Conservation (phyloP, 75 land plant species). For the Pinus albicaulis region DNA sequence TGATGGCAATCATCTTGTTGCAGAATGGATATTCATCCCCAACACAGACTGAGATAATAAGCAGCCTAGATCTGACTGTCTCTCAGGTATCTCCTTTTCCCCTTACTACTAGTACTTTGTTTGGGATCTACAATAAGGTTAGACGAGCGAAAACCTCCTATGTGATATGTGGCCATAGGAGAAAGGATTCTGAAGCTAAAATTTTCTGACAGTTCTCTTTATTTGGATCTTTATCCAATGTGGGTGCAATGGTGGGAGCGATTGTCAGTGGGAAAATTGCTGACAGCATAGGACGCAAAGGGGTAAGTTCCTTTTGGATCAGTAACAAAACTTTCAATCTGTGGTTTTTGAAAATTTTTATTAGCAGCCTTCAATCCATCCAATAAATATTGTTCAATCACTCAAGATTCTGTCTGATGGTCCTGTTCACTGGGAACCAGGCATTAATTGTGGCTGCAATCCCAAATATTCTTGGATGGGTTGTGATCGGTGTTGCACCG, state of each 20-base stretch:
- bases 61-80: conserved; percentile 53
- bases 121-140: neutral
- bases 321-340: neutral
- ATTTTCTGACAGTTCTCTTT: conserved; percentile 45
- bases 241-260: conserved; percentile 78
- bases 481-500: neutral
- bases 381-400: neutral
- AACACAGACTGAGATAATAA: conserved; percentile 59
- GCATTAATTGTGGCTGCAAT: conserved; percentile 2
- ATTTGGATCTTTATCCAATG: conserved; percentile 70
- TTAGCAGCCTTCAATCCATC: neutral
- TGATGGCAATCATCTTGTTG: conserved; percentile 10
- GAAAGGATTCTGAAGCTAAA: neutral
- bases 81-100: conserved; percentile 48
- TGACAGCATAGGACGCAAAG: conserved; percentile 65
- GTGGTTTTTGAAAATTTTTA: neutral
- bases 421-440: neutral
- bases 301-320: conserved; percentile 30
- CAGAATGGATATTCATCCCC: conserved; percentile 89
- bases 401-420: neutral
- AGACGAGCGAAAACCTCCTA: too few relatives aligned
- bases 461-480: conserved; percentile 9
- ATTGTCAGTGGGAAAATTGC: conserved; percentile 58
- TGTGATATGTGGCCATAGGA: neutral
- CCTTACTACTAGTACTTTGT: neutral